Evolutionary conservation across 768 basidiomycete genomes (phyloP).

Genomic region (Auricularia auricula-judae): DNA sequence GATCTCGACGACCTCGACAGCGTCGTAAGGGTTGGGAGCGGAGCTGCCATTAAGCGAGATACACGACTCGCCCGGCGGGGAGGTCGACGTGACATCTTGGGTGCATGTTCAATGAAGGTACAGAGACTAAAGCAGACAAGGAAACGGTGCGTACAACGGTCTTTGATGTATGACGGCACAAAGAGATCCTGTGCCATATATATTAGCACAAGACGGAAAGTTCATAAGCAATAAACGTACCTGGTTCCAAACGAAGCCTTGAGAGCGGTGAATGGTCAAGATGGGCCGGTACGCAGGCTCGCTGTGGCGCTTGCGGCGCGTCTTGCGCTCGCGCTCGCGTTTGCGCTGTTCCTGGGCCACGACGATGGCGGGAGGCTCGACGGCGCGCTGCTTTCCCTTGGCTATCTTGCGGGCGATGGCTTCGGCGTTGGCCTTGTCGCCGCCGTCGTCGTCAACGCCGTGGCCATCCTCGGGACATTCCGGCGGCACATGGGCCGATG

Average conservation of each 20-base stretch:
- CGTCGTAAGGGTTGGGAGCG: constrained; percentile 33
- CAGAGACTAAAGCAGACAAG: constrained; percentile 8
- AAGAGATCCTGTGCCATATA: constrained; percentile 56
- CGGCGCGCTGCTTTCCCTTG: constrained; percentile 74
- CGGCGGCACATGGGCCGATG: neutral
- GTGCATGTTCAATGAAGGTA: constrained; percentile 8
- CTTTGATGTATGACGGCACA: constrained; percentile 82
- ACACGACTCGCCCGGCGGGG: constrained; percentile 58
- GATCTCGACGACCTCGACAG: constrained; percentile 83
- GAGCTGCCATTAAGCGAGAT: constrained; percentile 55
- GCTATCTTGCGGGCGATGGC: constrained; percentile 21
- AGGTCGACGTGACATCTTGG: constrained; percentile 66
- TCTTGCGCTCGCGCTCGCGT: constrained; percentile 25
- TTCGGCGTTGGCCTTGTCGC: constrained; percentile 8
- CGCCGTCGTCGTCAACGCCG: constrained; percentile 7
- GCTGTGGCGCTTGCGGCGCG: constrained; percentile 29
- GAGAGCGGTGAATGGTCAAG: constrained; percentile 75
- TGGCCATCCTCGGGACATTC: constrained; percentile 21
- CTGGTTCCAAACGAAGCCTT: constrained; percentile 90
- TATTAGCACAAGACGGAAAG: constrained; percentile 1
- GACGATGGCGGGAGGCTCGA: constrained; percentile 50
- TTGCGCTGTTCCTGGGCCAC: constrained; percentile 15
- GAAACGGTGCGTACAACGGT: constrained; percentile 56
- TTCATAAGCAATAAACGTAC: constrained; percentile 27
- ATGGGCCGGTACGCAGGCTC: constrained; percentile 59